A percentile compares a stretch with the other conserved stretches of the same genome.
Conservation (phyloP, 257 asterid species). For the Solanum piurae region DNA sequence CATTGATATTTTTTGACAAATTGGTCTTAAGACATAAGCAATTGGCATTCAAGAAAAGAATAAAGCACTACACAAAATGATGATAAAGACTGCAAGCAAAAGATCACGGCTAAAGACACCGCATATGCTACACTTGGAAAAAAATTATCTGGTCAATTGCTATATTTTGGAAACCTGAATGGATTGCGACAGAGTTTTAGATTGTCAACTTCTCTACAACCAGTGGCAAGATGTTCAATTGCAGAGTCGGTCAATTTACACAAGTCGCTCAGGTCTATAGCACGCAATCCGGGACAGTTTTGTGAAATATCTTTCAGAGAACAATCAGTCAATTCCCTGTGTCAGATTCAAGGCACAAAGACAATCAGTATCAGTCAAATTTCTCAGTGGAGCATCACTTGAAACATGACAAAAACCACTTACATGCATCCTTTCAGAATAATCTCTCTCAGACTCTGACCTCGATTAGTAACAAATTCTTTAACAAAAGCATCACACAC, state of each 20-base stretch:
- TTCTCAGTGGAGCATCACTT: not conserved
- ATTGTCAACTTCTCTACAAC: constrained; percentile 51
- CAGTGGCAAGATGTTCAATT: constrained; percentile 73
- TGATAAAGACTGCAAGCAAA: not conserved
- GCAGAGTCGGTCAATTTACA: constrained; percentile 68
- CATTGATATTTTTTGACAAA: not conserved
- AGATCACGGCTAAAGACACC: not conserved
- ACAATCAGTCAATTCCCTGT: constrained; percentile 66
- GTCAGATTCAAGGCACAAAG: constrained; percentile 1
- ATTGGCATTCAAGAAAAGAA: not conserved
- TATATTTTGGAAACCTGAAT: constrained; percentile 47
- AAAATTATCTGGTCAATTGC: not conserved
- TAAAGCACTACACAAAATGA: not conserved
- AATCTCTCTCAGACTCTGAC: constrained; percentile 77
- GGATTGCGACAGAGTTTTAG: constrained; percentile 55
- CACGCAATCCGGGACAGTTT: constrained; percentile 42
- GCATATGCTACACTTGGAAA: not conserved
- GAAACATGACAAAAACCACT: constrained; percentile 11
- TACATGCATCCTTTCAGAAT: constrained; percentile 64
- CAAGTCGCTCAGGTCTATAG: constrained; percentile 58
- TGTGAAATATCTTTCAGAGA: constrained; percentile 55
- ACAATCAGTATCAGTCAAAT: not conserved
- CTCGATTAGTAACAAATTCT: constrained; percentile 32
- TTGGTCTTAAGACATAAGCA: not conserved
- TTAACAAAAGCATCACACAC: constrained; percentile 59